Conservation (phyloP, 768 basidiomycete genomes). For the Russula vinacea region DNA sequence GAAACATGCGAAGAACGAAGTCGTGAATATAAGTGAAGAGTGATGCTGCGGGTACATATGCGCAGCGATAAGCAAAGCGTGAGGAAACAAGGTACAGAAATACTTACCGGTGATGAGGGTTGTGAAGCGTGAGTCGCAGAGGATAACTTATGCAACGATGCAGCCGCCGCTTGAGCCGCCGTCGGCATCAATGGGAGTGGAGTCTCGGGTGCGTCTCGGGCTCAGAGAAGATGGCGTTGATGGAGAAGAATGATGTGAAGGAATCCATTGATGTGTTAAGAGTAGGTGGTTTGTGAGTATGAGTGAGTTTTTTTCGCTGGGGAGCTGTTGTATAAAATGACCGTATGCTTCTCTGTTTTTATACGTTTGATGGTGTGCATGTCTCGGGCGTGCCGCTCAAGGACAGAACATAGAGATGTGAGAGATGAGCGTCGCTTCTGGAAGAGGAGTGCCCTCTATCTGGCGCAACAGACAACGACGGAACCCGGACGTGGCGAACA, state of each 20-base stretch:
- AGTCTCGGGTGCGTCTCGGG: conserved; percentile 1
- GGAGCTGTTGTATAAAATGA: neutral
- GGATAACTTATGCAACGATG: conserved; percentile 9
- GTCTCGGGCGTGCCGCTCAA: too few relatives aligned
- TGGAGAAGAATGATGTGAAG: conserved; percentile 1
- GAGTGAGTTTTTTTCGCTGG: neutral
- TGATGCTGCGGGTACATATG: neutral
- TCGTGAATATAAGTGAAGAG: neutral
- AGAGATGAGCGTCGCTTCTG: too few relatives aligned
- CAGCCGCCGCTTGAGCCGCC: neutral
- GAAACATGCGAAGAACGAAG: neutral
- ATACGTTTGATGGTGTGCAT: neutral
- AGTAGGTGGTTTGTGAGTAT: neutral
- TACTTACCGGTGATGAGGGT: neutral
- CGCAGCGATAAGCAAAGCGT: neutral
- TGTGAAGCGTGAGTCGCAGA: neutral
- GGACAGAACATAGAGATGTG: too few relatives aligned
- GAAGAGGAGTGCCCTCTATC: too few relatives aligned
- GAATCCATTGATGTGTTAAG: conserved; percentile 18
- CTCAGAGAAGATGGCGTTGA: neutral
- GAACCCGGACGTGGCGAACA: too few relatives aligned
- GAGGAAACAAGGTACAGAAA: neutral
- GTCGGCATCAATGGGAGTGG: conserved; percentile 9
- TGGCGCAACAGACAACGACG: too few relatives aligned
- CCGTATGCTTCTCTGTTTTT: neutral